A percentile compares a stretch with the other conserved stretches of the same genome.
Evolutionary conservation across 805 yeast species (phyloP).

Genomic region (Wickerhamiella hasegawae): DNA sequence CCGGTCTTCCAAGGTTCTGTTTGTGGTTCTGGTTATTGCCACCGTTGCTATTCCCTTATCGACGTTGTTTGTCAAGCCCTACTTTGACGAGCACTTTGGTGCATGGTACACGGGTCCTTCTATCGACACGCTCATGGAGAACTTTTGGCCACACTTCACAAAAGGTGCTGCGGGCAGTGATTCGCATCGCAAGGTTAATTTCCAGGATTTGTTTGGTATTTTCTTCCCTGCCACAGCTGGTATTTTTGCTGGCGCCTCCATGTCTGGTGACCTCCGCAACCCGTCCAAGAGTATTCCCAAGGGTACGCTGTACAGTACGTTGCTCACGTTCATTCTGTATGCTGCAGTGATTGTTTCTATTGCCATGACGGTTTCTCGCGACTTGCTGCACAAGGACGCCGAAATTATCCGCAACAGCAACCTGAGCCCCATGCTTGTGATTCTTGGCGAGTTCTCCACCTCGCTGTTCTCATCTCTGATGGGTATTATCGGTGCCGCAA

Average conservation of each 20-base stretch:
- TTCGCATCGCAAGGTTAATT: constrained; percentile 44
- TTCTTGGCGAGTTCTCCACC: constrained; percentile 84
- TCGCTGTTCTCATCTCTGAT: constrained; percentile 85
- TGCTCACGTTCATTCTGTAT: constrained; percentile 63
- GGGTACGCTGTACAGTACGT: constrained; percentile 81
- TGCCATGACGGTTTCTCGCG: constrained; percentile 69
- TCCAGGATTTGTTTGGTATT: constrained; percentile 78
- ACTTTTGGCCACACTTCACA: constrained; percentile 68
- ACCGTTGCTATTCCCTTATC: constrained; percentile 76
- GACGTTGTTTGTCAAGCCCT: constrained; percentile 47
- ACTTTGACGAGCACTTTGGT: constrained; percentile 19
- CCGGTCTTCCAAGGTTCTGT: constrained; percentile 61
- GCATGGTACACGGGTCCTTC: constrained; percentile 54
- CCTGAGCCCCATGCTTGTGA: constrained; percentile 46
- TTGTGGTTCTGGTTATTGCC: constrained; percentile 48
- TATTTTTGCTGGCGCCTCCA: constrained; percentile 94
- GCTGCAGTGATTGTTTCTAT: constrained; percentile 65
- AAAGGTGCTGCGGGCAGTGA: constrained; percentile 87
- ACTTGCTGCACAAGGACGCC: constrained; percentile 57
- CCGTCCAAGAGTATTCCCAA: constrained; percentile 85
- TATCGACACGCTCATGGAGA: constrained; percentile 47
- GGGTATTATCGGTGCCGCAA: constrained; percentile 92
- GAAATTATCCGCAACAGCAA: constrained; percentile 76
- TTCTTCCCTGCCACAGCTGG: constrained; percentile 99
- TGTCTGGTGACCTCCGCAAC: constrained; percentile 82